These are phyloP conservation scores for Triadica sebifera DNA, from an alignment of 345 rosid species.

Conservation along the genomic window DNA sequence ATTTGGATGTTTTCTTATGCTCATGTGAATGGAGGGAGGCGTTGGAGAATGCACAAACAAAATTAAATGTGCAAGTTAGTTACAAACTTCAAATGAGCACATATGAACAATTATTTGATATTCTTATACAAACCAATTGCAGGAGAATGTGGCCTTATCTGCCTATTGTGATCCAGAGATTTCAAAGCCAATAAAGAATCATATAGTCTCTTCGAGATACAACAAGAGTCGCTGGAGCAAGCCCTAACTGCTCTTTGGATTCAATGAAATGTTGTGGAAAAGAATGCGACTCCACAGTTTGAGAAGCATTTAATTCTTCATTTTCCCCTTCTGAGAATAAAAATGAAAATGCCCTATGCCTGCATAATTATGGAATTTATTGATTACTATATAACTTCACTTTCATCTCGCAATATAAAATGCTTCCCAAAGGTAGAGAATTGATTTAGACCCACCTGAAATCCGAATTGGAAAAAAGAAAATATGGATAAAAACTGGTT, in stretches of 20 bases:
- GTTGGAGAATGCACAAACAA: not conserved
- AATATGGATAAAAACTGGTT: constrained; percentile 83
- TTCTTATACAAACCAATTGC: constrained; percentile 48
- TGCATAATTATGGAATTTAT: constrained; percentile 35
- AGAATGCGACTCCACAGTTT: constrained; percentile 71
- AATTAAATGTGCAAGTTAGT: not conserved
- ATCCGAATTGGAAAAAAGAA: constrained; percentile 75
- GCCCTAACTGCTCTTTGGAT: constrained; percentile 61
- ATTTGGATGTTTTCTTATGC: no score
- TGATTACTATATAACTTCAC: not conserved
- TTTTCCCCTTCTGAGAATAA: constrained; percentile 75
- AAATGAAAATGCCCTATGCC: constrained; percentile 84
- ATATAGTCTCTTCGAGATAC: constrained; percentile 46
- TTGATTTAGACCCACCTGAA: constrained; percentile 51
- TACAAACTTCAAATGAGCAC: not conserved
- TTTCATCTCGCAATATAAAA: not conserved
- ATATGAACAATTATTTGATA: not conserved
- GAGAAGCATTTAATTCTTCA: constrained; percentile 71
- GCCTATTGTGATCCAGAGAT: constrained; percentile 61
- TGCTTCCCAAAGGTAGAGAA: constrained; percentile 2
- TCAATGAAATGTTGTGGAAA: constrained; percentile 79
- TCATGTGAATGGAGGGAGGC: no score
- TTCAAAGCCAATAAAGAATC: constrained; percentile 57
- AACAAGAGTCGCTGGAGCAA: constrained; percentile 85
- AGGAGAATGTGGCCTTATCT: constrained; percentile 47